A percentile compares a stretch with the other conserved stretches of the same genome.
Evolutionary conservation across 352 stramenopile genomes (phyloP).

Genomic region (Globisporangium paroecandrum): DNA sequence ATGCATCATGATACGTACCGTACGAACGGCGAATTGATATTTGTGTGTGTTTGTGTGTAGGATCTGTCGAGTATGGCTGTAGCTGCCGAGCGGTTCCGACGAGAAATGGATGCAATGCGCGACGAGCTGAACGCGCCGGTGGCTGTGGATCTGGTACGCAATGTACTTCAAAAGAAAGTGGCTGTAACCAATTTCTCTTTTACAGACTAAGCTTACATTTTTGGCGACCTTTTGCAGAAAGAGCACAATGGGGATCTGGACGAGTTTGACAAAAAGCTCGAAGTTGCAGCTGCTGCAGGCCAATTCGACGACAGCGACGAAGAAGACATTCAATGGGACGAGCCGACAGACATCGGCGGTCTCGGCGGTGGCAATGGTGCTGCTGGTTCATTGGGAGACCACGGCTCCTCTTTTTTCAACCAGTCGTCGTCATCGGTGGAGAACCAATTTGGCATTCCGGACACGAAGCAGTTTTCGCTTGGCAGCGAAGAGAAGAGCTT

Average conservation of each 20-base stretch:
- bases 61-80: constrained; percentile 78
- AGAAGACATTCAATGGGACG: constrained; percentile 61
- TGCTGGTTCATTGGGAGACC: constrained; percentile 28
- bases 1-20: background rate
- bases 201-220: background rate
- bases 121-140: constrained; percentile 37
- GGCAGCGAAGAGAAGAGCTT: constrained; percentile 34
- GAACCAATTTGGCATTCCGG: constrained; percentile 27
- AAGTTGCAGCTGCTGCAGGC: constrained; percentile 59
- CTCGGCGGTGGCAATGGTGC: constrained; percentile 12
- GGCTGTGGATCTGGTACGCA: constrained; percentile 32
- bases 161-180: background rate
- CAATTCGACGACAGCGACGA: constrained; percentile 87
- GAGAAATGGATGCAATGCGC: constrained; percentile 82
- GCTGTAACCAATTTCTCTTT: background rate
- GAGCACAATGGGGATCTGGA: constrained; percentile 59
- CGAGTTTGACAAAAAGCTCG: constrained; percentile 77
- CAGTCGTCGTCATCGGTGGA: constrained; percentile 13
- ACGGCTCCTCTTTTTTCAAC: constrained; percentile 14
- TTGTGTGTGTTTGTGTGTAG: constrained; percentile 27
- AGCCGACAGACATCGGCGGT: constrained; percentile 17
- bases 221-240: constrained; percentile 21
- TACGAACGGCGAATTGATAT: background rate
- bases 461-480: constrained; percentile 30
- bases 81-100: constrained; percentile 78